Evolutionary conservation across 2,329 filamentous ascomycete genomes (phyloP), one percentile per base, ranked within the genome.

Genomic region (Diaporthe amygdali): DNA sequence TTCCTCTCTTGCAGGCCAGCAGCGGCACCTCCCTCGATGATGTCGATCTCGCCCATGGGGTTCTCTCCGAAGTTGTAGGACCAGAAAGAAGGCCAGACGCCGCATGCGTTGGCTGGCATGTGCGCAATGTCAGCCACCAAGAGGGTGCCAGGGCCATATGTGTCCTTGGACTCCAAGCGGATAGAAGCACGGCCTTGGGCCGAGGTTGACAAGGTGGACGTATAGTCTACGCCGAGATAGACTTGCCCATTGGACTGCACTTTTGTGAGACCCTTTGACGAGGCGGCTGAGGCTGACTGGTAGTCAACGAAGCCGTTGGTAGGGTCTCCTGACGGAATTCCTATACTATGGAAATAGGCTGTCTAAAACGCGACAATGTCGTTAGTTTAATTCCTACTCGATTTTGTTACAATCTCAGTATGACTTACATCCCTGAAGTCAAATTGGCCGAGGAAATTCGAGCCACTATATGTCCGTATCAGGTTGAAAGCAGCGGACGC

Each of bases 21-120:
- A 3, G 37, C 52, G 2, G 27, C 59, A 0, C 59, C 59, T 25
- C 59, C 59, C 77, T 89, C 87, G 73, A 89, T 85, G 72, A 88
- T 87, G 74, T 89, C 87, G 72, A 89, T 84, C 76, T 88, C 87
- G 59, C 86, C 85, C 64, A 83, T 80, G 32, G 79, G 80, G 27
- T 87, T 85, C 84, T 87, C 88, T 71, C 81, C 76, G 17, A 77
- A 76, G 66, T 77, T 78, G 74, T 74, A 76, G 1, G 73, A 71
- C 76, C 76, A 78, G 68, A 85, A 75, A 0, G 86, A 86, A 39
- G 86, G 85, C 86, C 87, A 89, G 20, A 83, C 82, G 22, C 86
- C 86, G 74, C 83, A 87, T 14, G 75, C 74, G 47, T 83, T 84
- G 9, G 80, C 81, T 1, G 86, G 87, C 78, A 87, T 86, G 74